Conservation (phyloP, 345 rosid species). For the Rhizophora mangle region DNA sequence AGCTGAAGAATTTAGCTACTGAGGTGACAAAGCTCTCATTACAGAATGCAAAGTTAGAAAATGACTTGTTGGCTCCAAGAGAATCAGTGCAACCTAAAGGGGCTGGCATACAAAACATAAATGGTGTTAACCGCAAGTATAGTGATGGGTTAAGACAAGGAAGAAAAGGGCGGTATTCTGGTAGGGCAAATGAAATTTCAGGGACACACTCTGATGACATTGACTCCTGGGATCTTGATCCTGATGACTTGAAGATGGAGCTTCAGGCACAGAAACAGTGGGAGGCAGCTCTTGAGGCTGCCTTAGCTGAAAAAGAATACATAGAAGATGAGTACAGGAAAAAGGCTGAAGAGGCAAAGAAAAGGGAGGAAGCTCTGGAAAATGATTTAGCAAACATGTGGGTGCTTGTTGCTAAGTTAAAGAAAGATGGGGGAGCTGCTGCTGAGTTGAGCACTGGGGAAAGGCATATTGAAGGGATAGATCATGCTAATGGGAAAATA, state of each 20-base stretch:
- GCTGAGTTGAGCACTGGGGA: constrained; percentile 49
- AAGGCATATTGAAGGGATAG: constrained; percentile 33
- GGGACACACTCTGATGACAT: constrained; percentile 59
- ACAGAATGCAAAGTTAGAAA: constrained; percentile 78
- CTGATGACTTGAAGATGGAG: constrained; percentile 76
- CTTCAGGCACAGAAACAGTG: constrained; percentile 87
- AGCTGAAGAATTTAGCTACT: constrained; percentile 86
- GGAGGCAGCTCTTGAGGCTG: constrained; percentile 80
- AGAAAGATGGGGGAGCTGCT: constrained; percentile 64
- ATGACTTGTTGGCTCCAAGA: constrained; percentile 67
- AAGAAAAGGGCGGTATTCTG: constrained; percentile 72
- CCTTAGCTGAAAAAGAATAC: constrained; percentile 78
- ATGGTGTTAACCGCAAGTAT: constrained; percentile 67
- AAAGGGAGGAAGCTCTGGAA: constrained; percentile 87
- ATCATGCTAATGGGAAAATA: constrained; percentile 36
- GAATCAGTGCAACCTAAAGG: constrained; percentile 67
- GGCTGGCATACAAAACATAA: constrained; percentile 34
- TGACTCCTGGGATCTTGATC: constrained; percentile 77
- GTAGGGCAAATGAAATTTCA: constrained; percentile 53
- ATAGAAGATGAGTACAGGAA: constrained; percentile 81
- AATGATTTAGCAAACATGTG: constrained; percentile 98
- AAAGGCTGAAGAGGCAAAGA: constrained; percentile 81
- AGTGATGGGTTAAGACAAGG: constrained; percentile 58
- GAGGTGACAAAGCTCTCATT: constrained; percentile 89
- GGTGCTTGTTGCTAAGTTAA: constrained; percentile 98